A percentile compares a stretch with the other conserved stretches of the same genome.
These are phyloP conservation scores for Dendrobium officinale DNA, from an alignment of 106 monocot genomes.

Conservation along the genomic window DNA sequence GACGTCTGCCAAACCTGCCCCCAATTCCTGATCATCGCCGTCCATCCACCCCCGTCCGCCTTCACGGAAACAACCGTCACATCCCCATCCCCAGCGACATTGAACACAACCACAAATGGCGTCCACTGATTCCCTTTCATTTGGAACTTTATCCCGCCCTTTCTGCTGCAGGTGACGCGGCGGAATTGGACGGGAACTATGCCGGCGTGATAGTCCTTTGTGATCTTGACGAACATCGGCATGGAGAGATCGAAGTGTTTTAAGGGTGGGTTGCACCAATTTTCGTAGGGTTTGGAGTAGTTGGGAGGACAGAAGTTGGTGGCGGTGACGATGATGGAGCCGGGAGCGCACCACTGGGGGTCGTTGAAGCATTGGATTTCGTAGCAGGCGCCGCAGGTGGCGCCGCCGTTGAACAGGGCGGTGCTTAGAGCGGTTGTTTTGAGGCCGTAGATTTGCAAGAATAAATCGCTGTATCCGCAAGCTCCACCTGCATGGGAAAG, in stretches of 20 bases:
- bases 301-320: conserved; percentile 57
- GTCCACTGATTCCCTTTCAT: conserved; percentile 28
- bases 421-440: conserved; percentile 42
- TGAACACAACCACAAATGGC: conserved; percentile 33
- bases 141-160: conserved; percentile 44
- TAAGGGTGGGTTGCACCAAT: conserved; percentile 43
- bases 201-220: conserved; percentile 31
- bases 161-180: conserved; percentile 31
- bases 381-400: conserved; percentile 42
- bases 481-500: conserved; percentile 19
- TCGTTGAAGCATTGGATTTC: conserved; percentile 29
- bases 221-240: conserved; percentile 40
- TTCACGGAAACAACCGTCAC: conserved; percentile 32
- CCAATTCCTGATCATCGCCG: conserved; percentile 27
- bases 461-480: conserved; percentile 31
- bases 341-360: conserved; percentile 23
- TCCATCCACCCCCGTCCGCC: conserved; percentile 26
- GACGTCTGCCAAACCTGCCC: conserved; percentile 29
- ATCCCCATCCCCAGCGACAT: conserved; percentile 50
- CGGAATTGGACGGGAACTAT: conserved; percentile 29
- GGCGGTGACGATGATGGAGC: conserved; percentile 30
- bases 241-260: conserved; percentile 49
- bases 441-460: conserved; percentile 28
- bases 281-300: conserved; percentile 15
- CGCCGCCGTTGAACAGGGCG: conserved; percentile 35